phyloP scores from a whole-genome alignment of 2,329 filamentous ascomycete species.

The Talaromyces funiculosus region DNA sequence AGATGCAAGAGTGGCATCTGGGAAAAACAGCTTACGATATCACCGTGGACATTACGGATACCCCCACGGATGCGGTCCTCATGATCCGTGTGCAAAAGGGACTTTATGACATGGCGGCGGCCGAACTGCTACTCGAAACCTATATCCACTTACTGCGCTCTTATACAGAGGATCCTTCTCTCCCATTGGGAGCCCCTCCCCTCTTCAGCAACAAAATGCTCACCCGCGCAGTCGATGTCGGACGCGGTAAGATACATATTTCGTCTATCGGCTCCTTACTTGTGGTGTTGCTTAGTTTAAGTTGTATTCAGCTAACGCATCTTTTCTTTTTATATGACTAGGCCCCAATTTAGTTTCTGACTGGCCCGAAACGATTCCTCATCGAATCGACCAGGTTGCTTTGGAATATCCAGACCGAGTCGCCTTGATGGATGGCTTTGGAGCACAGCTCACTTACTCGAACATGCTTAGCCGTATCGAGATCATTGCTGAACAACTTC shows the following conservation, averaged over 20 bases:
- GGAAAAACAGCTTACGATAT: background rate
- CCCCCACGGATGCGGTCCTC: background rate
- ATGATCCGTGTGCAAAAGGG: background rate
- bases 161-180: background rate
- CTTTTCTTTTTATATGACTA: background rate
- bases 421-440: background rate
- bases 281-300: too few relatives aligned
- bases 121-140: background rate
- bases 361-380: background rate
- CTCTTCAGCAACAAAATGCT: background rate
- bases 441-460: background rate
- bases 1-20: background rate
- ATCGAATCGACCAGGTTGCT: background rate
- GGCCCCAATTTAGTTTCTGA: background rate
- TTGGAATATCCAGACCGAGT: background rate
- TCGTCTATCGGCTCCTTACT: too few relatives aligned
- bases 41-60: background rate
- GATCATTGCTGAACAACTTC: background rate
- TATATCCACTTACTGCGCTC: background rate
- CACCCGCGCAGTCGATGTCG: background rate
- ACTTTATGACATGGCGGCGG: background rate
- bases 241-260: background rate
- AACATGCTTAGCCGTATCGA: background rate
- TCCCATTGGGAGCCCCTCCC: background rate
- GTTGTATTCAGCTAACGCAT: too few relatives aligned